Percentiles rank a stretch among this genome's conserved stretches.
Evolutionary conservation across 805 yeast genomes (phyloP).

Genomic region (Saccharomycopsis javanensis): DNA sequence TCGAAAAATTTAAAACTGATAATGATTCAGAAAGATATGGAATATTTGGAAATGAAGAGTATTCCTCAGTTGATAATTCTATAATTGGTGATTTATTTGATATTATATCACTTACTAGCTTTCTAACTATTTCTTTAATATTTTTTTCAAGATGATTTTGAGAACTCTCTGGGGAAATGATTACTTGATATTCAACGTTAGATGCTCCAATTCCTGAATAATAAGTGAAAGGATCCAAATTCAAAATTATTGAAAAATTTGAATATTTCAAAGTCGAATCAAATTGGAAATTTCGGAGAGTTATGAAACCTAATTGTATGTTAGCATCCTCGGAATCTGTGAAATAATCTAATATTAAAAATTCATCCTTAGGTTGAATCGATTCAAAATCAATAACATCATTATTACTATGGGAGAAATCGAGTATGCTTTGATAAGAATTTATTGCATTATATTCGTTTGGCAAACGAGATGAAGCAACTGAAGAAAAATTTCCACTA

Average conservation of each 20-base stretch:
- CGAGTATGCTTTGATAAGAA: background rate
- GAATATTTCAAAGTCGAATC: constrained; percentile 8
- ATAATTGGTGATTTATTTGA: constrained; percentile 31
- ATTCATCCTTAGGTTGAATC: too few relatives aligned
- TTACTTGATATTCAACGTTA: background rate
- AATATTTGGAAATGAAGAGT: constrained; percentile 20
- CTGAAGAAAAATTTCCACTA: background rate
- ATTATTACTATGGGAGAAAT: background rate
- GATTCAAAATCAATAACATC: background rate
- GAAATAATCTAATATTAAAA: constrained; percentile 10
- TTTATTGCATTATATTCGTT: background rate
- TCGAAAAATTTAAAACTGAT: constrained; percentile 23
- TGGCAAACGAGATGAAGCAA: background rate
- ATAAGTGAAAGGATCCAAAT: constrained; percentile 7
- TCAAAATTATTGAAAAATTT: constrained; percentile 9
- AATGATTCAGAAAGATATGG: constrained; percentile 24
- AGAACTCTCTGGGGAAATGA: background rate
- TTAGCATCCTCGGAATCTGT: constrained; percentile 4
- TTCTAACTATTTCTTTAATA: constrained; percentile 24
- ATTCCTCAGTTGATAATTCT: constrained; percentile 24
- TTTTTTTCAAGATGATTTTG: constrained; percentile 10
- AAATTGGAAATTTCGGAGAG: constrained; percentile 8
- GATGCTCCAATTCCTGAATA: constrained; percentile 14
- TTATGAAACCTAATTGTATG: constrained; percentile 8
- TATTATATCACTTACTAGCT: constrained; percentile 30